phyloP scores from a whole-genome alignment of 1,139 yeast species.

The Trichomonascaceae sp. region DNA sequence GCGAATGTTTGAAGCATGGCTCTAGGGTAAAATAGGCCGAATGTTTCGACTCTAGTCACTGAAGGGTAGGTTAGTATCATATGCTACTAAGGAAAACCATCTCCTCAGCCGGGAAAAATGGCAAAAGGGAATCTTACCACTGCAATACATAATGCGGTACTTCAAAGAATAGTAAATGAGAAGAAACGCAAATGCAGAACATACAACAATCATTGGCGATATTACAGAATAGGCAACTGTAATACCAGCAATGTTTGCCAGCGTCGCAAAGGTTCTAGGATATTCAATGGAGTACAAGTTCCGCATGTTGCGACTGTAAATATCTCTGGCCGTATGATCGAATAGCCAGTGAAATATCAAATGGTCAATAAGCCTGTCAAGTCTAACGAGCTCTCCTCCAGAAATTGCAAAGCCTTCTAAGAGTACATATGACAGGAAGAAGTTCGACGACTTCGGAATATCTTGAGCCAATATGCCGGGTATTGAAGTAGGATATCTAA shows the following conservation, averaged over 20 bases:
- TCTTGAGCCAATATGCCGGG: constrained; percentile 67
- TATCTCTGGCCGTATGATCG: constrained; percentile 28
- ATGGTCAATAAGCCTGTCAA: constrained; percentile 12
- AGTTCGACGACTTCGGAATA: constrained; percentile 75
- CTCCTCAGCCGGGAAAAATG: not conserved
- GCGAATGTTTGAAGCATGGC: constrained; percentile 71
- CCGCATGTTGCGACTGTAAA: constrained; percentile 29
- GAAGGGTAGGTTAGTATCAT: not conserved
- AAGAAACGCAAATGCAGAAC: constrained; percentile 52
- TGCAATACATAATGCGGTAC: constrained; percentile 47
- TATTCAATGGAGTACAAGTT: constrained; percentile 67
- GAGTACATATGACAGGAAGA: constrained; percentile 67
- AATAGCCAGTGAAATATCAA: constrained; percentile 34
- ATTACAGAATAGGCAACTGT: constrained; percentile 71
- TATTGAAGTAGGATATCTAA: constrained; percentile 66
- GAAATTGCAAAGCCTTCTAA: constrained; percentile 68
- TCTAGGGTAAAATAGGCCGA: constrained; percentile 63
- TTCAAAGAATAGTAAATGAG: constrained; percentile 61
- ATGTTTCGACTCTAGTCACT: constrained; percentile 52
- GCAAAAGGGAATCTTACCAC: constrained; percentile 24
- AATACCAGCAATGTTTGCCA: constrained; percentile 57
- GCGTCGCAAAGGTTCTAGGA: constrained; percentile 60
- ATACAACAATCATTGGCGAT: constrained; percentile 67
- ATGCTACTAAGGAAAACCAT: not conserved
- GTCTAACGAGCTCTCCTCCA: constrained; percentile 36